Evolutionary conservation across 306 rosid genomes (phyloP).

Genomic region (Fagus sylvatica): DNA sequence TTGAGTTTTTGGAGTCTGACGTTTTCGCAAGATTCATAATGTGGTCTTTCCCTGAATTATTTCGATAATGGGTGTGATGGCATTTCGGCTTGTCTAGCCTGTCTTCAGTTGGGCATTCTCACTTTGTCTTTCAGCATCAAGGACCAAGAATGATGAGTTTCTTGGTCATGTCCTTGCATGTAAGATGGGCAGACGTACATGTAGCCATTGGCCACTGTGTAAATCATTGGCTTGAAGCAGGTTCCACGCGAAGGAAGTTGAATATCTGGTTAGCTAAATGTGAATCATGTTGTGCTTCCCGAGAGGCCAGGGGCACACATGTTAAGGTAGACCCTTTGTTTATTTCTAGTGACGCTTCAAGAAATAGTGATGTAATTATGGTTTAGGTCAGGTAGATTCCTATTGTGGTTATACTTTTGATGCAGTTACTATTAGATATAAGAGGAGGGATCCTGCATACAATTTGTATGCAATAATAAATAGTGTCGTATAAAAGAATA

Average conservation of each 20-base stretch:
- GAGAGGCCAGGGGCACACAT: background rate
- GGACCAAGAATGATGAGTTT: conserved; percentile 7
- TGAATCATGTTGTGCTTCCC: background rate
- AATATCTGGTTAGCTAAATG: conserved; percentile 17
- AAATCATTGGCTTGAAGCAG: conserved; percentile 25
- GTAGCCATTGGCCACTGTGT: conserved; percentile 29
- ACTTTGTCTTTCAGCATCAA: background rate
- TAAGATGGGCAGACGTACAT: conserved; percentile 2
- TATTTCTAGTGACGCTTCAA: background rate
- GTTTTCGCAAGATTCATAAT: conserved; percentile 71
- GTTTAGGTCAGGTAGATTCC: conserved; percentile 24
- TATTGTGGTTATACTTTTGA: conserved; percentile 5
- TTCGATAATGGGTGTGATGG: conserved; percentile 38
- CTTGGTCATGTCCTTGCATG: conserved; percentile 2
- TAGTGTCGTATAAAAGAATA: background rate
- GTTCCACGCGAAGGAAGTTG: conserved; percentile 1
- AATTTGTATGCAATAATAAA: conserved; percentile 4
- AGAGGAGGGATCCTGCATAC: background rate
- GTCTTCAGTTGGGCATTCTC: background rate
- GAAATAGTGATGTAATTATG: conserved; percentile 37
- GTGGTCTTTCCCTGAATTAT: conserved; percentile 91
- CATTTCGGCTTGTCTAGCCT: conserved; percentile 9
- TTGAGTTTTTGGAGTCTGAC: conserved; percentile 88
- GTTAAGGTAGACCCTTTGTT: background rate
- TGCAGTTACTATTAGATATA: conserved; percentile 13